Percentiles rank a stretch among this genome's conserved stretches.
These are phyloP conservation scores for Venturia carpophila DNA, from an alignment of 2,329 filamentous ascomycete genomes.

Conservation along the genomic window DNA sequence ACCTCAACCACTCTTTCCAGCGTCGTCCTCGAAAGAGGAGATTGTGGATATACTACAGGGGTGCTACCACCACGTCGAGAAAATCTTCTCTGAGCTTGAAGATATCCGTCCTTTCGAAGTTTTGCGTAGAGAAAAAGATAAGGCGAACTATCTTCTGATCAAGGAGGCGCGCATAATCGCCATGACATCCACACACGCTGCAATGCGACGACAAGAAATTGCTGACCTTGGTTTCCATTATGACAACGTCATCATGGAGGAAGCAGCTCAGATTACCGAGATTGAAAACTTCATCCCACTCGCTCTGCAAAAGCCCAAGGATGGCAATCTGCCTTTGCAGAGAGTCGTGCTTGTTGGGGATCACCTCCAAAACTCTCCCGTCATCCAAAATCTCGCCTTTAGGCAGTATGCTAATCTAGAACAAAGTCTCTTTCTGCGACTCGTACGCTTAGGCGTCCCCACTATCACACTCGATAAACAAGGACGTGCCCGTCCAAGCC, in stretches of 20 bases:
- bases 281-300: slow-evolving; percentile 94
- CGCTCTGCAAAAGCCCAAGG: slow-evolving; percentile 74
- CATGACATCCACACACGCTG: slow-evolving; percentile 97
- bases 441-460: slow-evolving; percentile 88
- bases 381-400: slow-evolving; percentile 91
- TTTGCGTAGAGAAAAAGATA: slow-evolving; percentile 77
- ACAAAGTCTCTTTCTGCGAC: slow-evolving; percentile 85
- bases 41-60: slow-evolving; percentile 70
- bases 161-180: slow-evolving; percentile 96
- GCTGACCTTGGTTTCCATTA: slow-evolving; percentile 90
- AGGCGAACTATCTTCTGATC: slow-evolving; percentile 88
- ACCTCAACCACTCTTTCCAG: slow-evolving; percentile 75
- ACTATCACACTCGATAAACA: slow-evolving; percentile 86
- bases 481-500: slow-evolving; percentile 77
- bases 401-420: slow-evolving; percentile 92
- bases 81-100: slow-evolving; percentile 84
- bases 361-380: slow-evolving; percentile 91
- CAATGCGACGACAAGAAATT: slow-evolving; percentile 88
- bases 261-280: slow-evolving; percentile 95
- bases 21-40: slow-evolving; percentile 55
- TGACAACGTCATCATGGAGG: slow-evolving; percentile 97
- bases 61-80: slow-evolving; percentile 80
- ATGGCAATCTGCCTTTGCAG: slow-evolving; percentile 68
- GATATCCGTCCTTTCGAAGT: slow-evolving; percentile 96
- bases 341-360: slow-evolving; percentile 89